phyloP scores from a whole-genome alignment of 768 basidiomycete species.

The Auriculariales sp. region DNA sequence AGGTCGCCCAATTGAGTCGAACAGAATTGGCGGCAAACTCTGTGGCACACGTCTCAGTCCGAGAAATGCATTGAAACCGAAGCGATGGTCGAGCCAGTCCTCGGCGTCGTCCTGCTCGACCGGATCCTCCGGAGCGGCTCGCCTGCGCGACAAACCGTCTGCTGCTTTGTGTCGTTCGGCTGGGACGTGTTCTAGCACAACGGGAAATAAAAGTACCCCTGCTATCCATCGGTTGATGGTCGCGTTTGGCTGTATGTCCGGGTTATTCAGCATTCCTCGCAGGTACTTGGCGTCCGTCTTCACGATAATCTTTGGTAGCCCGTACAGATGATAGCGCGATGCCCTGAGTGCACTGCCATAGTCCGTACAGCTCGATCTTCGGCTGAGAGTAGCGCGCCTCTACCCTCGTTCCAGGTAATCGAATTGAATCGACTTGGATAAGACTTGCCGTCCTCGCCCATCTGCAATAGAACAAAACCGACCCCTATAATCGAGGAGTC shows the following conservation, averaged over 20 bases:
- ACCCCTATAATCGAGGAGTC: slow-evolving; percentile 14
- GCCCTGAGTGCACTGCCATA: slow-evolving; percentile 8
- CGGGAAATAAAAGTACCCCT: slow-evolving; percentile 1
- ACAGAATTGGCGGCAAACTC: too few species aligned
- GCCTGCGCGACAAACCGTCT: slow-evolving; percentile 9
- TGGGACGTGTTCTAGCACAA: slow-evolving; percentile 4
- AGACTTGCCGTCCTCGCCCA: slow-evolving; percentile 6
- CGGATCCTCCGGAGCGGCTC: slow-evolving; percentile 8
- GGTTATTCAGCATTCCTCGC: slow-evolving; percentile 7
- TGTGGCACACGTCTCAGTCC: too few species aligned
- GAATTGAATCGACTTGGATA: slow-evolving; percentile 23
- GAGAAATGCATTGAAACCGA: too few species aligned
- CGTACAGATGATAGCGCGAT: neutral
- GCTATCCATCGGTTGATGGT: slow-evolving; percentile 7
- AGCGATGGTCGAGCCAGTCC: slow-evolving; percentile 3
- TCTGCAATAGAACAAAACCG: slow-evolving; percentile 16
- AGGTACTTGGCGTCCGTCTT: slow-evolving; percentile 7
- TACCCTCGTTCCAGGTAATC: slow-evolving; percentile 19
- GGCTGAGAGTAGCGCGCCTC: slow-evolving; percentile 12
- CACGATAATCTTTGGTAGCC: neutral
- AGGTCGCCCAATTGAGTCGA: too few species aligned
- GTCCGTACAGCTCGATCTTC: slow-evolving; percentile 16
- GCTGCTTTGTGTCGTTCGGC: slow-evolving; percentile 4
- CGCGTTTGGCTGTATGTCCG: slow-evolving; percentile 6
- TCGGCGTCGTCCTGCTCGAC: slow-evolving; percentile 3